Evolutionary conservation across 2,329 filamentous ascomycete genomes (phyloP).

Genomic region (Lachnellula subtilissima): DNA sequence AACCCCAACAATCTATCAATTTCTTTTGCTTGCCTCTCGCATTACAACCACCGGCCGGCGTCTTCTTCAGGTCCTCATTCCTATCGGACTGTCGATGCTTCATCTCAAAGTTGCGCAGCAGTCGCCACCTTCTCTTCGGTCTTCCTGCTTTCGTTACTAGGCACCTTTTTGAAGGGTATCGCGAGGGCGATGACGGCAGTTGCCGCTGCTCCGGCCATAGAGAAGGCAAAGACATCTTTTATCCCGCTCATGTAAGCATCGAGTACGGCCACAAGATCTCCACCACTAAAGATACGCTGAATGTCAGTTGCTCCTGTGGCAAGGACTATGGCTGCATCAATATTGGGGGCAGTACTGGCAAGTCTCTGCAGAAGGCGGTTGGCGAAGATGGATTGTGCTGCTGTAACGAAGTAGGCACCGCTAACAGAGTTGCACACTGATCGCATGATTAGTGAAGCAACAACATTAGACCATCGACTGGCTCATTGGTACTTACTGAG

Average conservation of each 20-base stretch:
- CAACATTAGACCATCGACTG: neutral
- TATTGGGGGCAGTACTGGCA: constrained; percentile 3
- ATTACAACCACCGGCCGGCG: too few species aligned
- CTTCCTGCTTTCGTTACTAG: neutral
- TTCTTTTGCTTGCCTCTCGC: too few species aligned
- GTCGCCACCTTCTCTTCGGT: too few species aligned
- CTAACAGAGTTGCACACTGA: constrained; percentile 16
- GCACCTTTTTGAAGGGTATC: constrained; percentile 17
- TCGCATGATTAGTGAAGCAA: neutral
- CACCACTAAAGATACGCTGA: constrained; percentile 3
- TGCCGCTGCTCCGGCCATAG: constrained; percentile 5
- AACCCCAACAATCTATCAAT: too few species aligned
- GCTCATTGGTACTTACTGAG: constrained; percentile 1
- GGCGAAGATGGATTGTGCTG: constrained; percentile 20
- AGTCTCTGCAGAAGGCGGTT: constrained; percentile 17
- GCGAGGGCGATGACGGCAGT: constrained; percentile 15
- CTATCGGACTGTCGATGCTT: too few species aligned
- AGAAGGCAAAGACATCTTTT: constrained; percentile 13
- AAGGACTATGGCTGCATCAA: constrained; percentile 8
- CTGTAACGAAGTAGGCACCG: constrained; percentile 16
- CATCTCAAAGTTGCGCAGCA: too few species aligned
- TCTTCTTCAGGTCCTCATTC: too few species aligned
- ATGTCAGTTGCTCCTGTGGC: constrained; percentile 9
- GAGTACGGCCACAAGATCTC: constrained; percentile 8
- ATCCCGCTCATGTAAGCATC: constrained; percentile 14